phyloP scores from a whole-genome alignment of 306 rosid genomes.

The Citrullus colocynthis region DNA sequence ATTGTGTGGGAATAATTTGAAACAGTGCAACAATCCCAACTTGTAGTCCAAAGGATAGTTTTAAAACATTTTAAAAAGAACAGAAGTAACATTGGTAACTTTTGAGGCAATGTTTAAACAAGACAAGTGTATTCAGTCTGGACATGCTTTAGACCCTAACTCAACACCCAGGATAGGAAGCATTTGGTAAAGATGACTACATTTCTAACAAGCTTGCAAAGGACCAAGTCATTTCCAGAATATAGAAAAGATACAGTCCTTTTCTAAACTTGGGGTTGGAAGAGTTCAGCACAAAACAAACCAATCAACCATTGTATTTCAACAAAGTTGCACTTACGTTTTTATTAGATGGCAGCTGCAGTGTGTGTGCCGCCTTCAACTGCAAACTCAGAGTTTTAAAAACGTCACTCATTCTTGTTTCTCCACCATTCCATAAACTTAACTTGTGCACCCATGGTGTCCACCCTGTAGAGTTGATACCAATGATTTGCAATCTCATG shows the following conservation, averaged over 20 bases:
- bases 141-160: background rate
- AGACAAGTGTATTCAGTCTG: background rate
- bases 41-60: too few relatives aligned
- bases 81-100: too few relatives aligned
- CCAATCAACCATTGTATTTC: conserved; percentile 20
- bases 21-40: too few relatives aligned
- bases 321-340: conserved; percentile 14
- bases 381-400: conserved; percentile 20
- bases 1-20: too few relatives aligned
- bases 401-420: conserved; percentile 29
- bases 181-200: background rate
- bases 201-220: background rate
- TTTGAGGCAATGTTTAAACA: background rate
- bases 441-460: conserved; percentile 53
- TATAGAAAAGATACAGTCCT: background rate
- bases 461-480: conserved; percentile 73
- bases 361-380: background rate
- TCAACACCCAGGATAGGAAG: background rate
- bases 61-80: too few relatives aligned
- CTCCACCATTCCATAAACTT: conserved; percentile 89
- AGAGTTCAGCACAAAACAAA: conserved; percentile 1
- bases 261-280: background rate
- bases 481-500: conserved; percentile 64
- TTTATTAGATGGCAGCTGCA: conserved; percentile 16
- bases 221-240: background rate